Conservation (phyloP, 163 green algal genomes). For the Smithsoniella earleae region DNA sequence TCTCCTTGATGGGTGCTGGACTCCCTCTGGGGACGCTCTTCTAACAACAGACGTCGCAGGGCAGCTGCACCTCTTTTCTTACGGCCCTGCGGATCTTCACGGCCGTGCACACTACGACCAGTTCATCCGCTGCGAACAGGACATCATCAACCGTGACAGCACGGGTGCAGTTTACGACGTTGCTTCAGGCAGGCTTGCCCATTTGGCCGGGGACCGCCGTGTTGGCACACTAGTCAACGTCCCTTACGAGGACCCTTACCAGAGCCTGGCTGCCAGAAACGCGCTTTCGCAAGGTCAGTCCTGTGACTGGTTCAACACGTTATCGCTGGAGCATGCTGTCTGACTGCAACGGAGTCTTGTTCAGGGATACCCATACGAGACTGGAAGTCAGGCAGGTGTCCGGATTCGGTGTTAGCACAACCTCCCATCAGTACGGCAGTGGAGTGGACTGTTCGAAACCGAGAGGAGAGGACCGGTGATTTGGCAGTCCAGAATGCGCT, state of each 20-base stretch:
- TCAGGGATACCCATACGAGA: neutral
- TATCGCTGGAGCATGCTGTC: neutral
- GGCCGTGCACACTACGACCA: slow-evolving; percentile 17
- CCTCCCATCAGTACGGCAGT: neutral
- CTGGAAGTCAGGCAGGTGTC: slow-evolving; percentile 17
- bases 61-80: slow-evolving; percentile 13
- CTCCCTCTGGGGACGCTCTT: slow-evolving; percentile 14
- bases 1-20: slow-evolving; percentile 22
- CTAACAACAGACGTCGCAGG: slow-evolving; percentile 16
- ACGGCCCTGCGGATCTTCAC: slow-evolving; percentile 8
- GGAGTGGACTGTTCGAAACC: slow-evolving; percentile 17
- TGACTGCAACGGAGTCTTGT: neutral
- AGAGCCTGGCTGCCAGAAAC: neutral
- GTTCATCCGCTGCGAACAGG: slow-evolving; percentile 2
- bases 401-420: neutral
- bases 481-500: slow-evolving; percentile 9
- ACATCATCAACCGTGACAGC: neutral
- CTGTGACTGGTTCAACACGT: neutral
- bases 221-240: neutral
- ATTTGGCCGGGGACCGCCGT: neutral
- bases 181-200: neutral
- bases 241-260: slow-evolving; percentile 16
- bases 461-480: neutral
- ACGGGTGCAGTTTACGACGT: neutral
- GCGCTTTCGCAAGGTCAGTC: slow-evolving; percentile 12